Percentiles rank a stretch among this genome's conserved stretches.
These are phyloP conservation scores for Fusarium sp. DNA, from an alignment of 2,329 filamentous ascomycete genomes.

Conservation along the genomic window DNA sequence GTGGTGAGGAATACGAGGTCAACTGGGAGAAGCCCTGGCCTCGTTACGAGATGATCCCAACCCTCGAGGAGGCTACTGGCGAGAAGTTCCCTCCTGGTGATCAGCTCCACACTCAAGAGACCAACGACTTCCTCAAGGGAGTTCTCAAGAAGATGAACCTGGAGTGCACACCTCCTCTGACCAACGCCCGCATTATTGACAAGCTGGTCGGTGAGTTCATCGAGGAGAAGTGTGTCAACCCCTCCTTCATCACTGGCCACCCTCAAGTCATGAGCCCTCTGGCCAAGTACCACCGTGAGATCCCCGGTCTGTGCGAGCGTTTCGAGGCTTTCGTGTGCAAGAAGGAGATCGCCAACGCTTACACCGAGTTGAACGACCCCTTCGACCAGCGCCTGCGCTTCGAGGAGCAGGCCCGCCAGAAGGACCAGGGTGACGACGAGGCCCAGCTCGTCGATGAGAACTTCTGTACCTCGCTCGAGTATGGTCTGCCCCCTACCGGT, in stretches of 20 bases:
- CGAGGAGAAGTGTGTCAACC: constrained; percentile 93
- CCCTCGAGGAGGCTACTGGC: constrained; percentile 87
- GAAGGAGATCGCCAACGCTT: constrained; percentile 92
- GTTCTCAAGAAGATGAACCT: constrained; percentile 91
- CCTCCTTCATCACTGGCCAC: constrained; percentile 77
- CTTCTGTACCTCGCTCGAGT: constrained; percentile 91
- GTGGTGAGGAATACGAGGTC: constrained; percentile 87
- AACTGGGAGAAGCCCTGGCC: constrained; percentile 98
- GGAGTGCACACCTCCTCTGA: constrained; percentile 89
- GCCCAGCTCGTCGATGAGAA: constrained; percentile 96
- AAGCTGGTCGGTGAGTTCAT: constrained; percentile 95
- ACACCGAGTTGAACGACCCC: constrained; percentile 94
- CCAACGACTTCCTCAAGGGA: constrained; percentile 86
- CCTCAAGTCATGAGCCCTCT: constrained; percentile 83
- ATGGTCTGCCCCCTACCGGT: constrained; percentile 91
- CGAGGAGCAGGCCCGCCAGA: constrained; percentile 95
- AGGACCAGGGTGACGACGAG: constrained; percentile 96
- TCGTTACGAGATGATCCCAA: constrained; percentile 89
- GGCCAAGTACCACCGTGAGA: constrained; percentile 91
- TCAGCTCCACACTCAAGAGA: constrained; percentile 89
- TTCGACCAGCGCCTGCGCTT: constrained; percentile 89
- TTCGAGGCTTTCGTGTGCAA: constrained; percentile 91
- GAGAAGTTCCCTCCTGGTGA: constrained; percentile 94
- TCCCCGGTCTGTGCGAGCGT: constrained; percentile 90
- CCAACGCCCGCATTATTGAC: constrained; percentile 96